Conservation (phyloP, 257 asterid genomes). For the Rauvolfia tetraphylla region DNA sequence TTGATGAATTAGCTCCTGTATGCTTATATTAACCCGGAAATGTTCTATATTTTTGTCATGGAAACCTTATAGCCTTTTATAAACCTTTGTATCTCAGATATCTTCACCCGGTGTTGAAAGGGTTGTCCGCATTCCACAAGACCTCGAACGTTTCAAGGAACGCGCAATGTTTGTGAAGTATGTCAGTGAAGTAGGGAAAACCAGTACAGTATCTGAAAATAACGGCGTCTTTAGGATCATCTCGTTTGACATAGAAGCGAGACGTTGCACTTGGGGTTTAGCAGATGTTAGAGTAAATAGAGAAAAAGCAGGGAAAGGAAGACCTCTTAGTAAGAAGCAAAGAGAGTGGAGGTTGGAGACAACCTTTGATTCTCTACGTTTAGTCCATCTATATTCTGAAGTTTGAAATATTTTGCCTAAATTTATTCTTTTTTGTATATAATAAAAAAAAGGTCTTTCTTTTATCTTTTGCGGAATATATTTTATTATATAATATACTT, state of each 20-base stretch:
- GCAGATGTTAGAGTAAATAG: constrained; percentile 82
- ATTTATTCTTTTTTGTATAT: not conserved
- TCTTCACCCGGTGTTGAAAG: constrained; percentile 93
- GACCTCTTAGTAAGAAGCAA: constrained; percentile 85
- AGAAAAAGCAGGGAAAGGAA: constrained; percentile 84
- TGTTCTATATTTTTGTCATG: not conserved
- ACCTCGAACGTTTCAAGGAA: constrained; percentile 81
- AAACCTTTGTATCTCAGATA: constrained; percentile 39
- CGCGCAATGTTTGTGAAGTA: constrained; percentile 73
- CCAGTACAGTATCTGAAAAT: constrained; percentile 41
- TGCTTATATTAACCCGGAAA: not conserved
- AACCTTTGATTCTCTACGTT: constrained; percentile 50
- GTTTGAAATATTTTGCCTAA: constrained; percentile 23
- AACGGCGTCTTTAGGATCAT: constrained; percentile 69
- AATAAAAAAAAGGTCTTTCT: too few relatives aligned
- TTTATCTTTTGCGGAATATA: too few relatives aligned
- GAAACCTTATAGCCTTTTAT: not conserved
- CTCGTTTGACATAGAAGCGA: constrained; percentile 45
- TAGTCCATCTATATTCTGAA: constrained; percentile 65
- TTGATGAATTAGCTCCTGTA: not conserved
- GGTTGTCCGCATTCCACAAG: constrained; percentile 65
- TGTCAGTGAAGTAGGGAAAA: constrained; percentile 32
- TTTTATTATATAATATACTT: too few relatives aligned
- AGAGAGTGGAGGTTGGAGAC: constrained; percentile 74
- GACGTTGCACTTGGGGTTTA: constrained; percentile 70